Evolutionary conservation across 2,329 filamentous ascomycete genomes (phyloP).

Genomic region (Fusarium tricinctum): DNA sequence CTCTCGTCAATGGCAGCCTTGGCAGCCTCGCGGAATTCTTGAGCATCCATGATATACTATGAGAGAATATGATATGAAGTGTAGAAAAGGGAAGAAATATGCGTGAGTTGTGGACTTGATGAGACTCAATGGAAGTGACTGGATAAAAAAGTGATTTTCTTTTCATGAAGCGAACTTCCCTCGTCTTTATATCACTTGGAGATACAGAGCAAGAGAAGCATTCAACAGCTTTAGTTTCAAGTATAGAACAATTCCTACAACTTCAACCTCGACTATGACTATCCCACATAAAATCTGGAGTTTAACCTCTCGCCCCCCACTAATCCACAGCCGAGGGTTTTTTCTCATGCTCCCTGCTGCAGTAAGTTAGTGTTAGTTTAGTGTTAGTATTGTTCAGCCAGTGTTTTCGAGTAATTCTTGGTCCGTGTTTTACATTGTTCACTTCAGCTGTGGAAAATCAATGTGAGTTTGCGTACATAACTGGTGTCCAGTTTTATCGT

Average conservation of each 20-base stretch:
- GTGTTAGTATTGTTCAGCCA: constrained; percentile 17
- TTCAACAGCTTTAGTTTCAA: neutral
- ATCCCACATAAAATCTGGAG: constrained; percentile 3
- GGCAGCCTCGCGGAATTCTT: constrained; percentile 83
- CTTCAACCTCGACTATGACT: neutral
- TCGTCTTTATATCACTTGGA: constrained; percentile 15
- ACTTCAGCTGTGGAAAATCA: neutral
- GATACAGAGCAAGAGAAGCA: neutral
- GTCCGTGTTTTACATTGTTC: constrained; percentile 25
- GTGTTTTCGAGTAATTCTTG: neutral
- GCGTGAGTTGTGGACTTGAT: neutral
- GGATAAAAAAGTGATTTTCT: neutral
- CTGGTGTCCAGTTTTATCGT: neutral
- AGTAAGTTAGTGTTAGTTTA: constrained; percentile 8
- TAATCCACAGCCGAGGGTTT: neutral
- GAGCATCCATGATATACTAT: constrained; percentile 74
- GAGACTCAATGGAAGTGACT: neutral
- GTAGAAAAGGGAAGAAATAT: neutral
- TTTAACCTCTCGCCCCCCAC: constrained; percentile 1
- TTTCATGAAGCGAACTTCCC: neutral
- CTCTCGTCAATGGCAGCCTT: constrained; percentile 86
- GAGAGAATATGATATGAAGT: neutral
- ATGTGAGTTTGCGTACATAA: neutral
- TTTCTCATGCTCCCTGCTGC: neutral
- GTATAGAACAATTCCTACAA: neutral